Base-by-base conservation (phyloP, 2,329 filamentous ascomycete genomes). In the Ascochyta lentis region DNA sequence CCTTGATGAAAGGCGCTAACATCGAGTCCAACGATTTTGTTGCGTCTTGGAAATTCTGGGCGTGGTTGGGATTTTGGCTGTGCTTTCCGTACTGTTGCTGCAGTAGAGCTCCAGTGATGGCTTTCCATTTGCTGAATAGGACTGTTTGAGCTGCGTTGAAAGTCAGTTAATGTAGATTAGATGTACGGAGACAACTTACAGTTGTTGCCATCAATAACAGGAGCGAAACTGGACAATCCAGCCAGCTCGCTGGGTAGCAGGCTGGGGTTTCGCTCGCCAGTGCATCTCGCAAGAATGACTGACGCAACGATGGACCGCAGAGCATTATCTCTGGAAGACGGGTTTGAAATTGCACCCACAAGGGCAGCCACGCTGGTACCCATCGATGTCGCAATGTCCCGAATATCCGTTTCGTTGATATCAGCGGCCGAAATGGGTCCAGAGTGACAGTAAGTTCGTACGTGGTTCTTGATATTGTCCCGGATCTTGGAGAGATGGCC, bases 381-480 rank as follows among this genome's bases (percentile, higher is more conserved):
- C 22, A 46, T 55, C 24, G 24, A 5, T 13, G 34, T 31, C 31
- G 46, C 52, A 6, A 50, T 22, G 4, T 58, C 56, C 5, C 12
- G 41, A 9, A 69, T 40, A 1, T 22, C 29, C 0, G 47, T 35
- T 16, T 61, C 54, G 15, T 55, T 45, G 16, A 68, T 43, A 3
- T 49, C 40, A 6, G 23, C 19, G 16, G 38, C 19, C 16, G 46
- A 37, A 9, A 62, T 40, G 0, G 58, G 34, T 3, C 42, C 53
- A 3, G 55, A 48, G 29, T 66, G 59, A 16, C 66, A 70, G 46
- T 61, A 70, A 0, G 43, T 60, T 22, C 58, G 63, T 7, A 63
- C 61, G 31, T 70, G 65, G 41, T 69, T 66, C 31, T 68, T 70
- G 59, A 70, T 66, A 15, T 56, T 61, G 43, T 68, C 64, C 2